Conservation (phyloP, 2,329 filamentous ascomycete genomes). For the Aureobasidium lini region DNA sequence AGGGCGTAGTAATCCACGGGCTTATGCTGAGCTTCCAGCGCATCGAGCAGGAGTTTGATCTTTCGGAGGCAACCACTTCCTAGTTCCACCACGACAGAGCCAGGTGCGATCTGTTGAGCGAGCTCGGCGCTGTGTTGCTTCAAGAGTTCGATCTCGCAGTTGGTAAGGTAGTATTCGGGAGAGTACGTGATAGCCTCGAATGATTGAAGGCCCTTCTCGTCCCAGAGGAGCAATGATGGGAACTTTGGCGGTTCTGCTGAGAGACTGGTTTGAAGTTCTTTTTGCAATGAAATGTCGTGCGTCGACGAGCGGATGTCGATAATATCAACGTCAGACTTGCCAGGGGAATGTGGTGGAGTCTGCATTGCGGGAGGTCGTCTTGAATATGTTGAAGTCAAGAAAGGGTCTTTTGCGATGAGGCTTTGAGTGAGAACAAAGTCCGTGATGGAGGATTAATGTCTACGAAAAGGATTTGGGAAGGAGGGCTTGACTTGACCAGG, state of each 20-base stretch:
- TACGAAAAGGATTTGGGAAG: background rate
- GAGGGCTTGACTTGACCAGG: background rate
- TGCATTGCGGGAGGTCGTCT: background rate
- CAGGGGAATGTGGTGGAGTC: background rate
- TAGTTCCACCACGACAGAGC: background rate
- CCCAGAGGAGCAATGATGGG: background rate
- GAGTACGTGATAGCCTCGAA: slow-evolving; percentile 2
- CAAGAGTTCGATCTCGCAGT: background rate
- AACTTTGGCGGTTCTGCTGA: background rate
- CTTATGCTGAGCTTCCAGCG: background rate
- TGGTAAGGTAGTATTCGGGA: slow-evolving; percentile 2
- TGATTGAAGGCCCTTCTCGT: background rate
- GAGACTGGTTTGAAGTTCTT: background rate
- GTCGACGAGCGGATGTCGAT: slow-evolving; percentile 2
- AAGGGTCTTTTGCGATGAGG: background rate
- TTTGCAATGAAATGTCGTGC: background rate
- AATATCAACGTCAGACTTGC: background rate
- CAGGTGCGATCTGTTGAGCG: background rate
- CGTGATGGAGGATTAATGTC: background rate
- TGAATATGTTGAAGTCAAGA: background rate
- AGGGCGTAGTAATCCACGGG: background rate
- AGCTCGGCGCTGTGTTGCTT: background rate
- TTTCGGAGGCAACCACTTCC: slow-evolving; percentile 3
- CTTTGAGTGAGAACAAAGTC: too few relatives aligned
- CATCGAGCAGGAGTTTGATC: slow-evolving; percentile 1